Base-by-base conservation (phyloP, 2,329 filamentous ascomycete genomes). In the Pseudogymnoascus sp. region DNA sequence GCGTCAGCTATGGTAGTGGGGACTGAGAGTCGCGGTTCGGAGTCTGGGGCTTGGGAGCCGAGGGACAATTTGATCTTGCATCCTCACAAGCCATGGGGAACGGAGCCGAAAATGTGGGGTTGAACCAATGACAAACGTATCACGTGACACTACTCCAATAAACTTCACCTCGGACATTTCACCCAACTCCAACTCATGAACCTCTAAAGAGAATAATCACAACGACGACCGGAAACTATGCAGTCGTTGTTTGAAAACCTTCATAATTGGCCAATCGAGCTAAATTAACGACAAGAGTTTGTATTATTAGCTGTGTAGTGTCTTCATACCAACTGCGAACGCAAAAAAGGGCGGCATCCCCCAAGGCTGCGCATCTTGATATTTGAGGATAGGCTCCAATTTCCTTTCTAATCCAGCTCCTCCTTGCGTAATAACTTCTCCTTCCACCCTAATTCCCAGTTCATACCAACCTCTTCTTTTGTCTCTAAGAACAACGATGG, bases 11-110 rank as follows among this genome's bases (percentile, higher is more conserved):
- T 33, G 49, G 49, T 55, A 55, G 49, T 55, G 49, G 49, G 49
- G 49, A 55, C 16, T 55, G 26, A 55, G 49, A 35, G 26, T 55
- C 49, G 49, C 49, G 49, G 49, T 55, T 55, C 49, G 29, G 49
- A 55, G 49, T 55, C 29, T 55, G 29, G 49, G 29, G 49, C 49
- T 55, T 55, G 49, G 49, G 49, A 55, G 49, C 49, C 49, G 49
- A 55, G 49, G 49, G 49, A 55, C 49, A n/a, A 55, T 21, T 55
- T 55, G 29, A 55, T 55, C 49, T 6, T 55, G 49, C 11, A 55
- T 55, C 29, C 49, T 55, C 49, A 35, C 49, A 55, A 55, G 49
- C 29, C 49, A 55, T 8, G 49, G 49, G 49, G 49, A 6, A 55
- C n/a, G 29, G 29, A 55, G 10, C 49, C 49, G 49, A 33, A 31